Conservation (phyloP, 495 filamentous ascomycete species). For the Penicillium lagena region DNA sequence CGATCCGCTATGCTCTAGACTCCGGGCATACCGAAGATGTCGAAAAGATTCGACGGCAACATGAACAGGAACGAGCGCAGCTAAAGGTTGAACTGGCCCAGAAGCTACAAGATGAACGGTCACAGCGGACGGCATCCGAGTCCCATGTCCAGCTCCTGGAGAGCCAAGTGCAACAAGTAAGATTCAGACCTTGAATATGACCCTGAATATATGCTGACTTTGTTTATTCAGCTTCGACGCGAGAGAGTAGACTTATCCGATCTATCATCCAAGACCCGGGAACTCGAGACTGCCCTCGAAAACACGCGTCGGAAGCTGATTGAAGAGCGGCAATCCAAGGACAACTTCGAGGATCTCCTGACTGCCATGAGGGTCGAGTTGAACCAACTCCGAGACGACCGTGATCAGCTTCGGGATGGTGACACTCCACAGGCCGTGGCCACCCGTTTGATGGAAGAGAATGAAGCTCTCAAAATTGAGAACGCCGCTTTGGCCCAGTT, state of each 20-base stretch:
- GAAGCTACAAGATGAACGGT: conserved; percentile 79
- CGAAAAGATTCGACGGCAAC: conserved; percentile 71
- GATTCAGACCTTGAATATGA: not conserved
- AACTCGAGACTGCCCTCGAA: conserved; percentile 75
- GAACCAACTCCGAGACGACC: conserved; percentile 74
- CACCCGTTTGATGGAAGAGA: conserved; percentile 61
- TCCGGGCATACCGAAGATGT: conserved; percentile 68
- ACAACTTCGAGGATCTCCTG: conserved; percentile 89
- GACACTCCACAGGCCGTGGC: conserved; percentile 74
- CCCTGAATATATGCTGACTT: not conserved
- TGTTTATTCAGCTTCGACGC: conserved; percentile 35
- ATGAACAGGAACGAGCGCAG: conserved; percentile 87
- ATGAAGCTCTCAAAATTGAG: conserved; percentile 52
- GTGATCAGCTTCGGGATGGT: conserved; percentile 86
- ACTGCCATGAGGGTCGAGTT: conserved; percentile 77
- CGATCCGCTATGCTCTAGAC: conserved; percentile 64
- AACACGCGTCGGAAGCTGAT: conserved; percentile 71
- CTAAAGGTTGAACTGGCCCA: conserved; percentile 75
- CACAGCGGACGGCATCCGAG: conserved; percentile 67
- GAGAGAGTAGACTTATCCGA: conserved; percentile 37
- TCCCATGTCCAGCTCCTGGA: conserved; percentile 75
- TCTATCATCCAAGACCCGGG: conserved; percentile 42
- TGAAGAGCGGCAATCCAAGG: conserved; percentile 83
- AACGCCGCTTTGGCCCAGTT: conserved; percentile 45
- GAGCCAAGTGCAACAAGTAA: conserved; percentile 58